Base-by-base conservation (phyloP, 345 rosid genomes). In the Populus simonii region DNA sequence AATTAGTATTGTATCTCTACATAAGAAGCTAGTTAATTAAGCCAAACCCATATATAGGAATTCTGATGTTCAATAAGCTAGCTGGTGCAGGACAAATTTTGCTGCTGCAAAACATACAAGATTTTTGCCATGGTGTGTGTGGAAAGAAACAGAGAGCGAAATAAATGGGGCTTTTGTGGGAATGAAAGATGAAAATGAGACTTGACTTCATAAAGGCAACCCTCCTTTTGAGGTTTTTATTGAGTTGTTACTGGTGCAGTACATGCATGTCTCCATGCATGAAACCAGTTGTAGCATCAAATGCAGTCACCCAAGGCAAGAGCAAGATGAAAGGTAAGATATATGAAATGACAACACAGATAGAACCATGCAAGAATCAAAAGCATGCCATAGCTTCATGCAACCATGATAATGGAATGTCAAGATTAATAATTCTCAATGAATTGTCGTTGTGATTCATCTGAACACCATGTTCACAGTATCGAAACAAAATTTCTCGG, bases 401-500 rank as follows among this genome's bases (percentile, higher is more conserved):
- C 91, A 96, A 81, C 99, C 99, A 93, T 75, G 88, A 86, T 20
- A 73, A 79, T 70, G 98, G 99, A 80, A 96, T 79, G 72, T 90
- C 94, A 81, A 96, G 86, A 70, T 87, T 80, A 31, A 31, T 31
- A 2, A 31, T 31, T 31, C 85, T 92, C 87, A 57, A 96, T 93
- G 81, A 93, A 92, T 55, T 85, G 87, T 57, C 84, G 85, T 43
- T 96, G 99, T 51, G 91, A 87, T 73, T 93, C 94, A 72, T 87
- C 76, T 72, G 90, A 85, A 85, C 90, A 89, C 98, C 99, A 96
- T 70, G 83, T 85, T 96, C 97, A 85, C 98, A 96, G 81, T 88
- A 90, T 53, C 87, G 96, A 84, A 93, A 95, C 87, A 95, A 79
- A 84, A 96, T 96, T 88, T 93, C 98, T 78, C 91, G 84, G 71